phyloP scores from a whole-genome alignment of 2,329 filamentous ascomycete genomes.

The Hypoxylon sp. region DNA sequence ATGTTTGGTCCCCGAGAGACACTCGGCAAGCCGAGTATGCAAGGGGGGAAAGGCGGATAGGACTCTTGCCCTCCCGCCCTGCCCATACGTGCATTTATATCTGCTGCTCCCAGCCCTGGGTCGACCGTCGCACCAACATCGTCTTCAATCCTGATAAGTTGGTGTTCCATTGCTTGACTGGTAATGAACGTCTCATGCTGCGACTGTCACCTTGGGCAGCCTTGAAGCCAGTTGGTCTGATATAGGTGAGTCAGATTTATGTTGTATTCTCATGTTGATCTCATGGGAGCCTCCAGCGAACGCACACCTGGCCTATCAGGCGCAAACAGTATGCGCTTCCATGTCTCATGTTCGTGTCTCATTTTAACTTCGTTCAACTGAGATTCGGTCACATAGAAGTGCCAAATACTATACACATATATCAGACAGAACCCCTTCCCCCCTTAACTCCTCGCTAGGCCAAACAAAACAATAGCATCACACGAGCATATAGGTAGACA shows the following conservation, averaged over 20 bases:
- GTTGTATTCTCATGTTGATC: background rate
- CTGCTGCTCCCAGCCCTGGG: background rate
- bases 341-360: background rate
- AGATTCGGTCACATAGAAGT: background rate
- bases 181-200: background rate
- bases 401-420: background rate
- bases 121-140: background rate
- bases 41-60: background rate
- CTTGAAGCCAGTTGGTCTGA: background rate
- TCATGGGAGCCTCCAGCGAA: background rate
- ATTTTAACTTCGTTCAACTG: background rate
- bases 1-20: constrained; percentile 1
- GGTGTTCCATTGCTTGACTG: background rate
- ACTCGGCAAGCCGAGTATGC: constrained; percentile 24
- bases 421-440: constrained; percentile 14
- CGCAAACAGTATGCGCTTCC: background rate
- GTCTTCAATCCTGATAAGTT: background rate
- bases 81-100: constrained; percentile 1
- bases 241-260: background rate
- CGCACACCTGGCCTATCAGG: background rate
- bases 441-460: constrained; percentile 31
- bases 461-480: constrained; percentile 6
- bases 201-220: background rate
- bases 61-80: background rate
- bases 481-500: background rate